Evolutionary conservation across 2,329 filamentous ascomycete species (phyloP).

Genomic region (Tolypocladium amazonense): DNA sequence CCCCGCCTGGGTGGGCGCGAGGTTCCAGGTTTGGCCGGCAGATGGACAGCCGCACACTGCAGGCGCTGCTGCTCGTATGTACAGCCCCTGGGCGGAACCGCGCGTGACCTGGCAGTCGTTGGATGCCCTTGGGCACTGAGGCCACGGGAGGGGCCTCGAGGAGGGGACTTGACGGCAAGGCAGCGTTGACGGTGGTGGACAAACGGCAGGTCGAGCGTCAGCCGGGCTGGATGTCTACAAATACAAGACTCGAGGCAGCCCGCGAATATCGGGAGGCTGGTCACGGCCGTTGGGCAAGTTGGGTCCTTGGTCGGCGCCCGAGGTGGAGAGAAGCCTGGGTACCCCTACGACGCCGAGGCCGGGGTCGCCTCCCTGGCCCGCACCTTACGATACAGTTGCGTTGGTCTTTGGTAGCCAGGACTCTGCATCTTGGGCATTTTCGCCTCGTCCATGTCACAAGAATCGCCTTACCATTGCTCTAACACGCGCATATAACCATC

Average conservation of each 20-base stretch:
- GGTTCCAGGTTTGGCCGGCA: slow-evolving; percentile 3
- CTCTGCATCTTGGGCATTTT: background rate
- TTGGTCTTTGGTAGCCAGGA: background rate
- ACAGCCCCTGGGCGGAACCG: background rate
- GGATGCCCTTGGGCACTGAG: background rate
- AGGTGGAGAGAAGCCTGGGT: background rate
- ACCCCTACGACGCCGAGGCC: background rate
- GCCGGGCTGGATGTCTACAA: background rate
- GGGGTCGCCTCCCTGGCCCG: background rate
- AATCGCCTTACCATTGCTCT: background rate
- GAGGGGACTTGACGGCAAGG: background rate
- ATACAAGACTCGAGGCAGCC: background rate
- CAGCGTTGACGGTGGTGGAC: background rate
- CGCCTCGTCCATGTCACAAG: background rate
- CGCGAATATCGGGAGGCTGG: background rate
- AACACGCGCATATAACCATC: background rate
- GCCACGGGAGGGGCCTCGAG: background rate
- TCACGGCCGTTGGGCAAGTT: background rate
- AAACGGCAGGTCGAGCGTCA: background rate
- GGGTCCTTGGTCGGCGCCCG: background rate
- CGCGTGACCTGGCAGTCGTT: background rate
- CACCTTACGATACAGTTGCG: background rate
- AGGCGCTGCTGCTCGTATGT: background rate
- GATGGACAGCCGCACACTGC: background rate
- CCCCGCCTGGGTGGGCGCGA: background rate